Base-by-base conservation (phyloP, 208 protist genomes). In the Acanthamoeba triangularis region DNA sequence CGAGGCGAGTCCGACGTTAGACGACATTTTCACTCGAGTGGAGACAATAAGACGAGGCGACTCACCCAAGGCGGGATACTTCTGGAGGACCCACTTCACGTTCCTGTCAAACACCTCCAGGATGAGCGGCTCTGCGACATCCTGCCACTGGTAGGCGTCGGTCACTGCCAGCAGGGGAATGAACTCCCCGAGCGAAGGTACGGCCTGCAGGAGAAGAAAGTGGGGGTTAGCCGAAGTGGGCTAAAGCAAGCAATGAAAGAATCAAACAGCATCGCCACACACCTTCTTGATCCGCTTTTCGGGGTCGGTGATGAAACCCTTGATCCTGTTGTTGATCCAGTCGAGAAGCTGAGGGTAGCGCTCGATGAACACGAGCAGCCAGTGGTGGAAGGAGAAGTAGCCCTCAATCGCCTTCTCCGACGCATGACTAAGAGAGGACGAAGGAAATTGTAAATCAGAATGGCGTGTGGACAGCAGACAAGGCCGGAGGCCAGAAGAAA, bases 141-240 rank as follows among this genome's bases (percentile, higher is more conserved):
- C 54, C 13, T 11, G 7, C 84, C 84, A 90, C 20, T 16, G n/a
- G 84, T 67, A 90, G 20, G 6, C 28, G 84, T 90, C 84, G 30
- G 54, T 90, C 30, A 90, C 52, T 8, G 84, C 47, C n/a, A 90
- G 52, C n/a, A 90, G 84, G 52, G 84, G n/a, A 30, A 90, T 61
- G 56, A 90, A 90, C 25, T 90, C 84, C n/a, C 84, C 84, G 3
- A 90, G 35, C 47, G 84, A 90, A 7, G 84, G 84, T n/a, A 90
- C 54, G 20, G n/a, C 84, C 84, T 90, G 23, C n/a, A 20, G 33
- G 74, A 14, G 13, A 69, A 69, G 11, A 69, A 28, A 16, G 8
- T 6, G 23, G 20, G 10, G 20, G 13, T 69, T 7, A 69, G 63
- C 63, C 3, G 18, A 18, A 69, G 13, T 13, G 63, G 23, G 63